Percentiles rank a stretch among this genome's conserved stretches.
Evolutionary conservation across 331 rosid genomes (phyloP).

Genomic region (Malus hybrid): DNA sequence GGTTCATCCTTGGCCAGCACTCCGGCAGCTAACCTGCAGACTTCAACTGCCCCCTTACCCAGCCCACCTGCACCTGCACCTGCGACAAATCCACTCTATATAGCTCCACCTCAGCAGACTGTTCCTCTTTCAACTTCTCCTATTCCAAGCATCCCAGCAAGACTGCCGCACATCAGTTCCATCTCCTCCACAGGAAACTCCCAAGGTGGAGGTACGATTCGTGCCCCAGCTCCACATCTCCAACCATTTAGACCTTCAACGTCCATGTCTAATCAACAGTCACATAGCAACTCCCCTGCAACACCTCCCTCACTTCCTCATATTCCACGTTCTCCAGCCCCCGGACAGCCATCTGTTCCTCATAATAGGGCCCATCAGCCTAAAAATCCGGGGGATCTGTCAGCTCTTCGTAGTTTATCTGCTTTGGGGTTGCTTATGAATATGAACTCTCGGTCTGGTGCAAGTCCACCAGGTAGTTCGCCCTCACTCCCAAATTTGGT

Average conservation of each 20-base stretch:
- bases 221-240: slow-evolving; percentile 71
- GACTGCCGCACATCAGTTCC: slow-evolving; percentile 35
- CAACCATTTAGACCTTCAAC: slow-evolving; percentile 46
- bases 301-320: slow-evolving; percentile 15
- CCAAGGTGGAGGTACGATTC: slow-evolving; percentile 37
- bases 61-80: slow-evolving; percentile 9
- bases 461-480: slow-evolving; percentile 10
- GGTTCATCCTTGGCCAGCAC: slow-evolving; percentile 27
- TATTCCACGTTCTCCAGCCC: slow-evolving; percentile 5
- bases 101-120: slow-evolving; percentile 21
- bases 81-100: not conserved
- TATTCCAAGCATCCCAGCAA: slow-evolving; percentile 25
- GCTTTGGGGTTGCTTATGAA: slow-evolving; percentile 18
- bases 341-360: slow-evolving; percentile 22
- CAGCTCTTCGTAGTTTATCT: slow-evolving; percentile 18
- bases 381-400: slow-evolving; percentile 12
- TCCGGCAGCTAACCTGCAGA: slow-evolving; percentile 29
- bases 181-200: slow-evolving; percentile 25
- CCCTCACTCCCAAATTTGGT: slow-evolving; percentile 5
- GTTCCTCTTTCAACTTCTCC: slow-evolving; percentile 18
- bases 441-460: slow-evolving; percentile 25
- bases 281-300: slow-evolving; percentile 16
- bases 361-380: slow-evolving; percentile 12
- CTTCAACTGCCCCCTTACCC: slow-evolving; percentile 18
- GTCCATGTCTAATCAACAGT: slow-evolving; percentile 33